These are phyloP conservation scores for Penicillium sp. DNA, from an alignment of 2,329 filamentous ascomycete genomes.

Conservation along the genomic window DNA sequence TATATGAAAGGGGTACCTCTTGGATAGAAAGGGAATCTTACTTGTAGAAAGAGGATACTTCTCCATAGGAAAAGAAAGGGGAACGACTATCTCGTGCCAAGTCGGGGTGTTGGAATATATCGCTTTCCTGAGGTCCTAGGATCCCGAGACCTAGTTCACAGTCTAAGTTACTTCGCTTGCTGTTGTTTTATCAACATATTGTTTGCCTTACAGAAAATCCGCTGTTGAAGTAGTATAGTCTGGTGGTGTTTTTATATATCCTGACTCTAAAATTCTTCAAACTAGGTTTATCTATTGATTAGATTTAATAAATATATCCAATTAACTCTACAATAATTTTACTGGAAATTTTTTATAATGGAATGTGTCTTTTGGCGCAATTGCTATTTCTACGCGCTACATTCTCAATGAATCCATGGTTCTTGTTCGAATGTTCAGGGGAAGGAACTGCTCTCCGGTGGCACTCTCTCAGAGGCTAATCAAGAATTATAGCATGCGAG, in stretches of 20 bases:
- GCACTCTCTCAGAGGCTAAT: not conserved
- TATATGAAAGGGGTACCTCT: not conserved
- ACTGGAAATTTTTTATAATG: not conserved
- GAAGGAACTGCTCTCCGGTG: not conserved
- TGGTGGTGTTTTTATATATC: not conserved
- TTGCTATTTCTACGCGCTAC: not conserved
- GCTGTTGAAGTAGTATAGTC: not conserved
- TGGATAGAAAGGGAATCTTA: not conserved
- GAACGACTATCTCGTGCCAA: not conserved
- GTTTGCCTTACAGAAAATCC: not conserved
- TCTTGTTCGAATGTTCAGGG: not conserved
- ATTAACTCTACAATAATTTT: not conserved
- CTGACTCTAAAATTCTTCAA: not conserved
- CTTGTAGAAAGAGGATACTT: constrained; percentile 3
- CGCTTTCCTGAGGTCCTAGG: not conserved
- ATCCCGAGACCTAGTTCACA: not conserved
- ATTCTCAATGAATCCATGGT: not conserved
- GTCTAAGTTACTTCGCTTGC: not conserved
- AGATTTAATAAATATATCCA: not conserved
- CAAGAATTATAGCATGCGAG: not conserved
- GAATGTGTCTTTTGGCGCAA: not conserved
- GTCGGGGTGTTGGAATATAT: not conserved
- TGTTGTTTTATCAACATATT: not conserved
- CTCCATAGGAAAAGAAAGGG: not conserved
- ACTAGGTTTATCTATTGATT: not conserved